Evolutionary conservation across 2,329 filamentous ascomycete genomes (phyloP).

Genomic region (Aspergillus pseudoglaucus): DNA sequence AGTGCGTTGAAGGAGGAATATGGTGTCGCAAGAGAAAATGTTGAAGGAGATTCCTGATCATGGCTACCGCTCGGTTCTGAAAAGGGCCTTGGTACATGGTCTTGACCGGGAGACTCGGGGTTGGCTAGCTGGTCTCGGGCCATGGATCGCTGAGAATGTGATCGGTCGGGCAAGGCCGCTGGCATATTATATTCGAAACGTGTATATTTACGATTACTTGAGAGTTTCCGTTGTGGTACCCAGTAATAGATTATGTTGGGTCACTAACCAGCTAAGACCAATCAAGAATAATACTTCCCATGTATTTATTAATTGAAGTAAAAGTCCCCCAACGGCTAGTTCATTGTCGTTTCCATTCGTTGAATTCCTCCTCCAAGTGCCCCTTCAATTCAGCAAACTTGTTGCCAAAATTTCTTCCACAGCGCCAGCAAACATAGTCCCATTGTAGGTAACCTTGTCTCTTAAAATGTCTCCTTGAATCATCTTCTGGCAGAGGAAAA

Average conservation of each 20-base stretch:
- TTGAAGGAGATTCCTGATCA: slow-evolving; percentile 1
- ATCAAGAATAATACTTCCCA: too few relatives aligned
- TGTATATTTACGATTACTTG: slow-evolving; percentile 20
- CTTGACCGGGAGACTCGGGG: slow-evolving; percentile 6
- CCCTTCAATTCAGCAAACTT: slow-evolving; percentile 66
- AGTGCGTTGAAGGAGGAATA: slow-evolving; percentile 4
- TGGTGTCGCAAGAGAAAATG: neutral
- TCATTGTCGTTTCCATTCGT: slow-evolving; percentile 64
- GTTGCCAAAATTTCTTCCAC: slow-evolving; percentile 65
- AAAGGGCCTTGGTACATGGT: slow-evolving; percentile 3
- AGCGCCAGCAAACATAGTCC: slow-evolving; percentile 79
- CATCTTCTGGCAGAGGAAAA: slow-evolving; percentile 66
- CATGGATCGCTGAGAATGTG: slow-evolving; percentile 17
- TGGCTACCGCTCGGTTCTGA: neutral
- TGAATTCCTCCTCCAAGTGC: slow-evolving; percentile 70
- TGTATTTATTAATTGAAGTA: too few relatives aligned
- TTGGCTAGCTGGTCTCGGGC: slow-evolving; percentile 6
- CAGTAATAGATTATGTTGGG: neutral
- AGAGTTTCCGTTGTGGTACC: slow-evolving; percentile 9
- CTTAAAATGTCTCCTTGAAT: slow-evolving; percentile 54
- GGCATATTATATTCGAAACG: slow-evolving; percentile 10
- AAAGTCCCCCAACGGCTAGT: neutral
- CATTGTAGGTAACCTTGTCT: slow-evolving; percentile 54
- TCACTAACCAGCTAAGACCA: neutral
- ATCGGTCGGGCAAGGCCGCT: slow-evolving; percentile 8